phyloP scores from a whole-genome alignment of 306 rosid genomes.

The Glycine tomentella region DNA sequence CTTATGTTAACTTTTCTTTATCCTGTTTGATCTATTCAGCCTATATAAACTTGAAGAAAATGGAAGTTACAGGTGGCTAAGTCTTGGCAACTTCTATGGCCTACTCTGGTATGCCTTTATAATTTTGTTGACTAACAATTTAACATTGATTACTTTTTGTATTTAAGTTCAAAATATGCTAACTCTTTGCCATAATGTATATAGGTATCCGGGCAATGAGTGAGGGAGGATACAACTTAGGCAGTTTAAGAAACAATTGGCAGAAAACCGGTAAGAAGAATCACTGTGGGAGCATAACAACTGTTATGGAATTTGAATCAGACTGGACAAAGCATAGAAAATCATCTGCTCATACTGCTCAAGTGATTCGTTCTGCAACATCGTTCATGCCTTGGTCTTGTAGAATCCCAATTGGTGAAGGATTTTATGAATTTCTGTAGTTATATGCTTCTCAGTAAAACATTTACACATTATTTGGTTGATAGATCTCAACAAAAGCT shows the following conservation, averaged over 20 bases:
- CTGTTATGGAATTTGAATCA: conserved; percentile 88
- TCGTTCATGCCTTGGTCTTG: conserved; percentile 92
- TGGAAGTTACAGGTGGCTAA: conserved; percentile 87
- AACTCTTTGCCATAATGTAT: conserved; percentile 30
- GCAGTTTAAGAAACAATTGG: conserved; percentile 49
- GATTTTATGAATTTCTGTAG: conserved; percentile 78
- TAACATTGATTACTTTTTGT: conserved; percentile 8
- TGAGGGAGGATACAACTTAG: conserved; percentile 55
- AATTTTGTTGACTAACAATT: conserved; percentile 18
- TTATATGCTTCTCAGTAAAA: conserved; percentile 36
- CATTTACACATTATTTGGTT: conserved; percentile 42
- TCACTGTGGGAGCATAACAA: conserved; percentile 54
- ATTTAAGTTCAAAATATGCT: neutral
- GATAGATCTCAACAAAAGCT: conserved; percentile 48
- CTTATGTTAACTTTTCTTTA: conserved; percentile 1
- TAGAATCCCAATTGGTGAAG: conserved; percentile 85
- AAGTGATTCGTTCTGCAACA: conserved; percentile 79
- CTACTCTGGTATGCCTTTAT: conserved; percentile 57
- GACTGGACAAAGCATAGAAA: conserved; percentile 77
- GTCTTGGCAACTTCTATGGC: conserved; percentile 61
- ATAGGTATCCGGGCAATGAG: conserved; percentile 71
- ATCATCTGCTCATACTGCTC: conserved; percentile 79
- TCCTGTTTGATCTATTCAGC: conserved; percentile 47
- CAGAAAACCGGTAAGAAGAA: conserved; percentile 43
- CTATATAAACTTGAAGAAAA: conserved; percentile 51